phyloP scores from a whole-genome alignment of 257 asterid genomes.

The Oldenlandia corymbosa region DNA sequence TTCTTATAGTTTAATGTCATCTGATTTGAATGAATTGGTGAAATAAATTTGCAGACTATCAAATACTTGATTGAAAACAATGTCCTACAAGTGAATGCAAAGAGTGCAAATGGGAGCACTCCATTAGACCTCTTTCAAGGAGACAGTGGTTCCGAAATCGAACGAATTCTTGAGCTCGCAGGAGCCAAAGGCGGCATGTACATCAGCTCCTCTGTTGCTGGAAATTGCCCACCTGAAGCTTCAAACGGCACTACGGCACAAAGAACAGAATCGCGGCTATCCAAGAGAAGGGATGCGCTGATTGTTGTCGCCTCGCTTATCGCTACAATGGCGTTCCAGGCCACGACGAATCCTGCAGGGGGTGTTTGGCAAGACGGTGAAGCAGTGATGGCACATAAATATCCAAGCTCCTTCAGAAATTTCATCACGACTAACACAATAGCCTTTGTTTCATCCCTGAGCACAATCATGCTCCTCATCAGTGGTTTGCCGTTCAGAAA shows the following conservation, averaged over 20 bases:
- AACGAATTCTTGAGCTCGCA: background rate
- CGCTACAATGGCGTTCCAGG: constrained; percentile 22
- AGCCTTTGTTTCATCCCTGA: constrained; percentile 18
- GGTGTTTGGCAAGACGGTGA: constrained; percentile 34
- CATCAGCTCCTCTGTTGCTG: background rate
- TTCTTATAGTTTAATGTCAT: too few species aligned
- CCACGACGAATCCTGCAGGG: constrained; percentile 26
- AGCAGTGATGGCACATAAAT: constrained; percentile 34
- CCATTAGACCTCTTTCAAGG: background rate
- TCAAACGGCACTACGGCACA: background rate
- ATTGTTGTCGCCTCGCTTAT: constrained; percentile 16
- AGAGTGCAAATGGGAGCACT: constrained; percentile 8
- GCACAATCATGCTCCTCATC: constrained; percentile 39
- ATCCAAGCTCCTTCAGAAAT: constrained; percentile 16
- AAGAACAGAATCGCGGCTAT: background rate
- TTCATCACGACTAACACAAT: constrained; percentile 33
- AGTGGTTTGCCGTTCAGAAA: constrained; percentile 44
- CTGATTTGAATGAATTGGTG: background rate
- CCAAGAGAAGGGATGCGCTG: constrained; percentile 10
- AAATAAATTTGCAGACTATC: constrained; percentile 5
- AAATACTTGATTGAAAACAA: background rate
- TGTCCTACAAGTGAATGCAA: background rate
- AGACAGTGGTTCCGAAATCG: background rate
- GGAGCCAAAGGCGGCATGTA: background rate
- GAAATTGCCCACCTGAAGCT: background rate